phyloP scores from a whole-genome alignment of 768 basidiomycete genomes.

The Sarcodon sp. region DNA sequence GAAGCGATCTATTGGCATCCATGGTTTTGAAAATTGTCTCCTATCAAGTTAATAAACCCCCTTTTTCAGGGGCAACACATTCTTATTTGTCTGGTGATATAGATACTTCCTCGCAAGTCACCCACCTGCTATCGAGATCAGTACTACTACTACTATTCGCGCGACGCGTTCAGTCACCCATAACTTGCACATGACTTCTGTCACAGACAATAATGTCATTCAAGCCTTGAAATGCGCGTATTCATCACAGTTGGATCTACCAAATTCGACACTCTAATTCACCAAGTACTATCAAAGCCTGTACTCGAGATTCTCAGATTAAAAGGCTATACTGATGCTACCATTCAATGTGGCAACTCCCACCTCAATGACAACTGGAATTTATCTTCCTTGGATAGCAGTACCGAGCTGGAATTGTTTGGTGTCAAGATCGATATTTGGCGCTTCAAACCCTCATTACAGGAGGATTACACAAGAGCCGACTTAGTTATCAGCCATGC shows the following conservation, averaged over 20 bases:
- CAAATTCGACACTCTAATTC: slow-evolving; percentile 64
- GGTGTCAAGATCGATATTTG: slow-evolving; percentile 41
- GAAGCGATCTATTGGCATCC: too few relatives aligned
- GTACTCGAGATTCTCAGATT: slow-evolving; percentile 40
- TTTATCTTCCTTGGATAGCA: slow-evolving; percentile 12
- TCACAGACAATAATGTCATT: too few relatives aligned
- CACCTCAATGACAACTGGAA: slow-evolving; percentile 19
- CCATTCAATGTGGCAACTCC: slow-evolving; percentile 75
- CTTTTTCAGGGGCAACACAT: too few relatives aligned
- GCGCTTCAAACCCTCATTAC: slow-evolving; percentile 64
- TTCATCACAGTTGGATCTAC: slow-evolving; percentile 91
- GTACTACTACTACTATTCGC: too few relatives aligned
- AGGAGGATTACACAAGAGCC: slow-evolving; percentile 46
- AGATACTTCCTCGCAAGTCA: too few relatives aligned
- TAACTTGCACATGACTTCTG: too few relatives aligned
- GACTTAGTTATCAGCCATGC: slow-evolving; percentile 90
- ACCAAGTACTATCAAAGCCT: slow-evolving; percentile 39
- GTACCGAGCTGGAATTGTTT: too few relatives aligned
- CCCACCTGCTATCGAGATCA: too few relatives aligned
- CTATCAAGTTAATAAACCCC: too few relatives aligned
- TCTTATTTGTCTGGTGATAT: too few relatives aligned
- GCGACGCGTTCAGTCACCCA: too few relatives aligned
- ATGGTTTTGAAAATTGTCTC: too few relatives aligned
- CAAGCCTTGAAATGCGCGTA: slow-evolving; percentile 19
- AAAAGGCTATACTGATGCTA: slow-evolving; percentile 45